Percentiles rank a stretch among this genome's conserved stretches.
Evolutionary conservation across 129 eudicot genomes (phyloP).

Genomic region (Glebionis coronaria): DNA sequence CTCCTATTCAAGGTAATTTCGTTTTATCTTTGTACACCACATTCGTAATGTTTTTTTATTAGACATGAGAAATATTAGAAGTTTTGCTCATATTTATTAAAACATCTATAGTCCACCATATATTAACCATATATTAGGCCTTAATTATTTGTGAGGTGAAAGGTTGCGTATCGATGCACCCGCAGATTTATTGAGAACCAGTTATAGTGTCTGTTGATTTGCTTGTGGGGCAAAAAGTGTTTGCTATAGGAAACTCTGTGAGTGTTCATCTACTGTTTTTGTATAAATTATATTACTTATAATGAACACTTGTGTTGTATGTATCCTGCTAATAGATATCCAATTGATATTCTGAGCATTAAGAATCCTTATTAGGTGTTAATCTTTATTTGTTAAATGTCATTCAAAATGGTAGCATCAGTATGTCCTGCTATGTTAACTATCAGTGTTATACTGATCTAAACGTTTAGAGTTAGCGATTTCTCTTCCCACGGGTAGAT

Average conservation of each 20-base stretch:
- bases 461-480: constrained; percentile 12
- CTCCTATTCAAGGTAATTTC: constrained; percentile 66
- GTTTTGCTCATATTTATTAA: no score
- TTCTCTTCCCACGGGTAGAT: constrained; percentile 4
- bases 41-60: neutral
- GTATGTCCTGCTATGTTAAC: neutral
- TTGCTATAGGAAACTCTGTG: constrained; percentile 95
- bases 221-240: constrained; percentile 99
- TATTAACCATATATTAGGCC: no score
- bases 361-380: neutral
- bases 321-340: neutral
- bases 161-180: constrained; percentile 68
- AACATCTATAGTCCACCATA: no score
- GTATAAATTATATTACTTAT: neutral
- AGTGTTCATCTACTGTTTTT: constrained; percentile 27
- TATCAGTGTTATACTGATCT: neutral
- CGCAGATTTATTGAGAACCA: constrained; percentile 76
- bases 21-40: neutral
- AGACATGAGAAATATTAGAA: neutral
- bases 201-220: constrained; percentile 85
- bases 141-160: no score
- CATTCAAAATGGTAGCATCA: neutral
- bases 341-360: neutral
- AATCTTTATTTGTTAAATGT: no score
- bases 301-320: neutral